A percentile compares a stretch with the other conserved stretches of the same genome.
These are phyloP conservation scores for Coriaria nepalensis DNA, from an alignment of 306 rosid species.

Conservation along the genomic window DNA sequence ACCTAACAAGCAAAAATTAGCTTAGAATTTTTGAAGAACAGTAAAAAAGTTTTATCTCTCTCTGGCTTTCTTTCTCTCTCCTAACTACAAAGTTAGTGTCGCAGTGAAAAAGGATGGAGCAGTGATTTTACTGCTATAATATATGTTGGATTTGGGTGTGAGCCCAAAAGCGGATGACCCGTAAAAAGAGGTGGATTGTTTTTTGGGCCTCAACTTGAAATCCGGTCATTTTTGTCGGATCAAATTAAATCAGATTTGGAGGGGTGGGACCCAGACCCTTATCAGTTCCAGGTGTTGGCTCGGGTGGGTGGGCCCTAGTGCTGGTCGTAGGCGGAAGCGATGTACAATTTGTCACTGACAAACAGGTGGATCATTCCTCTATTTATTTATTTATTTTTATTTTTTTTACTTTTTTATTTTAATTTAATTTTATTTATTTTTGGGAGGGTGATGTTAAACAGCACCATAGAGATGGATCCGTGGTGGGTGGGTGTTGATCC, in stretches of 20 bases:
- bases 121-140: too few species aligned
- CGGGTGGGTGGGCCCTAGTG: constrained; percentile 63
- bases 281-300: constrained; percentile 93
- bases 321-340: constrained; percentile 64
- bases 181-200: too few species aligned
- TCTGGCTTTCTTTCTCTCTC: constrained; percentile 11
- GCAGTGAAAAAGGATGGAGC: constrained; percentile 37
- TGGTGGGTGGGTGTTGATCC: constrained; percentile 36
- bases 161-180: too few species aligned
- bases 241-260: too few species aligned
- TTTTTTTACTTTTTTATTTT: constrained; percentile 26
- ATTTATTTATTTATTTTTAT: constrained; percentile 11
- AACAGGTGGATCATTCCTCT: constrained; percentile 98
- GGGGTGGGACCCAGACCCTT: constrained; percentile 55
- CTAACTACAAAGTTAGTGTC: constrained; percentile 20
- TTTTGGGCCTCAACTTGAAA: too few species aligned
- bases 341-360: constrained; percentile 83
- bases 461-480: constrained; percentile 37
- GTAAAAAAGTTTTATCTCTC: background rate
- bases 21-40: too few species aligned
- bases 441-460: background rate
- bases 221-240: too few species aligned
- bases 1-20: constrained; percentile 29
- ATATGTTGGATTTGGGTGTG: too few species aligned
- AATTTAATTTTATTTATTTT: too few species aligned